Percentiles rank a stretch among this genome's conserved stretches.
phyloP scores from a whole-genome alignment of 495 filamentous ascomycete species.

The Hypomontagnella monticulosa region DNA sequence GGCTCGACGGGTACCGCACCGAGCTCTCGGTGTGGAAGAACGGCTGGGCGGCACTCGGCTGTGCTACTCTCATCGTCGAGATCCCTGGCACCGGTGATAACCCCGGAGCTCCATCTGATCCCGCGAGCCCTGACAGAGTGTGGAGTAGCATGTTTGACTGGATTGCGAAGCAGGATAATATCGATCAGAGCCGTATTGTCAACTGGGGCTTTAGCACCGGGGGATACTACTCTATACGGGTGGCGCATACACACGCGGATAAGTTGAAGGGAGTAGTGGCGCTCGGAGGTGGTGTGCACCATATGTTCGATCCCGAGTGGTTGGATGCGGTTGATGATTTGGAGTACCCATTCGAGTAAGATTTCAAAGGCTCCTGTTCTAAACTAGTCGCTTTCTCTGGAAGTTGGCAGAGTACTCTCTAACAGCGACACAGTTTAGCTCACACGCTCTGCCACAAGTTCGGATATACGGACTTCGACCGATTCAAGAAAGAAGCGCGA shows the following conservation, averaged over 20 bases:
- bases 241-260: constrained; percentile 71
- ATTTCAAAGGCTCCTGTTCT: constrained; percentile 10
- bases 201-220: constrained; percentile 77
- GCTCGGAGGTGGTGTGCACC: constrained; percentile 71
- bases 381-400: background rate
- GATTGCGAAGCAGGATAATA: constrained; percentile 56
- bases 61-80: constrained; percentile 68
- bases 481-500: constrained; percentile 66
- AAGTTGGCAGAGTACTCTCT: background rate
- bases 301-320: constrained; percentile 73
- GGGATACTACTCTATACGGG: constrained; percentile 74
- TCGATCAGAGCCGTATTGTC: constrained; percentile 65
- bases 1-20: constrained; percentile 77
- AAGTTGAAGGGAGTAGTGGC: constrained; percentile 67
- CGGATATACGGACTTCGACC: constrained; percentile 64
- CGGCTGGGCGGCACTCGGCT: constrained; percentile 64
- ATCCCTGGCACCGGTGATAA: constrained; percentile 81
- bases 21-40: constrained; percentile 73
- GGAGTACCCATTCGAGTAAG: constrained; percentile 78
- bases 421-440: constrained; percentile 54
- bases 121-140: constrained; percentile 57
- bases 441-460: constrained; percentile 72
- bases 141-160: constrained; percentile 74
- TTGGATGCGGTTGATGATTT: constrained; percentile 67
- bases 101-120: constrained; percentile 63